Conservation (phyloP, 2,329 filamentous ascomycete genomes). For the Verticillium albo-atrum region DNA sequence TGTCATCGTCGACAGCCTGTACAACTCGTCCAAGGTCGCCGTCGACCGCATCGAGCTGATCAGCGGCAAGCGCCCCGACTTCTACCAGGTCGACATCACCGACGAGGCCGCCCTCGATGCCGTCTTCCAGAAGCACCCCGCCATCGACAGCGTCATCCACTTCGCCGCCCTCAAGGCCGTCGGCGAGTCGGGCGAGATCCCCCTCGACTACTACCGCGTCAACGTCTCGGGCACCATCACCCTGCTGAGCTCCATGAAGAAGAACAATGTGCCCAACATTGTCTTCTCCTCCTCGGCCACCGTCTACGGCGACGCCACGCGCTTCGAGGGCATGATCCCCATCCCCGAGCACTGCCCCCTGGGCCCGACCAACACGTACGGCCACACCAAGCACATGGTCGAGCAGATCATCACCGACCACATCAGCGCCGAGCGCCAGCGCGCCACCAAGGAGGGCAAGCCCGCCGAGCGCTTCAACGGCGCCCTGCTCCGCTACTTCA, state of each 20-base stretch:
- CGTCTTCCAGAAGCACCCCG: conserved; percentile 83
- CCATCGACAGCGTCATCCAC: conserved; percentile 97
- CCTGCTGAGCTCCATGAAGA: conserved; percentile 81
- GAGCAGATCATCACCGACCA: conserved; percentile 90
- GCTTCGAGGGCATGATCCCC: conserved; percentile 96
- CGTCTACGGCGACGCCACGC: conserved; percentile 96
- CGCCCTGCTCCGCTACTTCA: conserved; percentile 93
- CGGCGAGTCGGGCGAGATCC: conserved; percentile 89
- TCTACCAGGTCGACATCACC: conserved; percentile 85
- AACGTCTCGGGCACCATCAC: conserved; percentile 91
- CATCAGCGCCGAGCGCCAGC: conserved; percentile 80
- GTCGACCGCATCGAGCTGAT: conserved; percentile 95
- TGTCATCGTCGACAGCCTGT: conserved; percentile 91
- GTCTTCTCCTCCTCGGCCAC: conserved; percentile 98
- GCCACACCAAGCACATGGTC: conserved; percentile 90
- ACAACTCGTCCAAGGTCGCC: conserved; percentile 91
- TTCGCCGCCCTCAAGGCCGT: conserved; percentile 98
- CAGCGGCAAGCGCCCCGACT: conserved; percentile 78
- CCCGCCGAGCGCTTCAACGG: conserved; percentile 82
- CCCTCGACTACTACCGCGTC: conserved; percentile 95
- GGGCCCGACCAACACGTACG: conserved; percentile 95
- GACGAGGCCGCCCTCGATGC: conserved; percentile 78
- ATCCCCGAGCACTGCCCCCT: conserved; percentile 97
- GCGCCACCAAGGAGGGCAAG: conserved; percentile 75
- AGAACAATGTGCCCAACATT: conserved; percentile 90